phyloP scores from a whole-genome alignment of 805 yeast genomes.

The Zygotorulaspora chibaensis region DNA sequence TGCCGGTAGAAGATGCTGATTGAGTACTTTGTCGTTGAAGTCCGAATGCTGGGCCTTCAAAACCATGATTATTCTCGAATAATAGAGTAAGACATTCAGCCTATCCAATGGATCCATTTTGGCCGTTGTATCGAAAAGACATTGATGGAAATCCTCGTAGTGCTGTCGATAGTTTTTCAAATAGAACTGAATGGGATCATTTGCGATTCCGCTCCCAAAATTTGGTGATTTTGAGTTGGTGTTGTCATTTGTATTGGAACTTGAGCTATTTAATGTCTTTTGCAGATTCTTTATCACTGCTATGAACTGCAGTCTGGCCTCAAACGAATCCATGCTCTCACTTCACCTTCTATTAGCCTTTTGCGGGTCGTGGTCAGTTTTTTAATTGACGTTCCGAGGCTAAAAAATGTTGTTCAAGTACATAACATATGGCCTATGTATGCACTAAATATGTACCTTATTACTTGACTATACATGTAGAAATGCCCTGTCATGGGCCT shows the following conservation, averaged over 20 bases:
- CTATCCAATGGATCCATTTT: slow-evolving; percentile 33
- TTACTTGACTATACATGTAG: too few species aligned
- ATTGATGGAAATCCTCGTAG: slow-evolving; percentile 35
- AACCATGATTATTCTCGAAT: slow-evolving; percentile 25
- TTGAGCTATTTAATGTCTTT: slow-evolving; percentile 39
- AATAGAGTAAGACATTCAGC: slow-evolving; percentile 26
- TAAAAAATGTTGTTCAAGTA: neutral
- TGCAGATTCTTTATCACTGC: slow-evolving; percentile 60
- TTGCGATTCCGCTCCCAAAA: slow-evolving; percentile 16
- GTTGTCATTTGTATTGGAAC: slow-evolving; percentile 58
- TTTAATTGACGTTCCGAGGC: neutral
- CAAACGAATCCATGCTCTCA: slow-evolving; percentile 75
- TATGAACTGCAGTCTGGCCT: slow-evolving; percentile 70
- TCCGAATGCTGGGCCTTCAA: slow-evolving; percentile 23
- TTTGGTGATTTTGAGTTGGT: slow-evolving; percentile 13
- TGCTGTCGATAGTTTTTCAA: slow-evolving; percentile 27
- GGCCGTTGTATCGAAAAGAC: slow-evolving; percentile 29
- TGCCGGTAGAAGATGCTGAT: slow-evolving; percentile 25
- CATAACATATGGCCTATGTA: neutral
- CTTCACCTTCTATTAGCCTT: neutral
- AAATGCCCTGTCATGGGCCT: too few species aligned
- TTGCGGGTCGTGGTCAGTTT: neutral
- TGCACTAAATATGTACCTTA: too few species aligned
- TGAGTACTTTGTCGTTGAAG: slow-evolving; percentile 21
- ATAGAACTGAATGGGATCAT: slow-evolving; percentile 32